Conservation (phyloP, 2,329 filamentous ascomycete genomes). For the Trematosphaeria pertusa region DNA sequence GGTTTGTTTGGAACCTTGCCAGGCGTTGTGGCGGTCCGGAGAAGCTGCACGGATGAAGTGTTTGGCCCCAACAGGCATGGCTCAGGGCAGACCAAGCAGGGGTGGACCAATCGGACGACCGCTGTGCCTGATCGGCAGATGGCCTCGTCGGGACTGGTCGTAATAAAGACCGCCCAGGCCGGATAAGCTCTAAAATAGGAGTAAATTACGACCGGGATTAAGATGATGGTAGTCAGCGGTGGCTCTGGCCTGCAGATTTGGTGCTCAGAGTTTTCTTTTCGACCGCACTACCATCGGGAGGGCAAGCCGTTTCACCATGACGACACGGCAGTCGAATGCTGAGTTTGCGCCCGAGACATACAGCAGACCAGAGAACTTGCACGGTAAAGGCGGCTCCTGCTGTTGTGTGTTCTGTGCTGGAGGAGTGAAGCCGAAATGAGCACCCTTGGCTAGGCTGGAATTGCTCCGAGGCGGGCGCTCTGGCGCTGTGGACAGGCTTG, state of each 20-base stretch:
- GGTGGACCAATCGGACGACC: slow-evolving; percentile 35
- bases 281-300: slow-evolving; percentile 20
- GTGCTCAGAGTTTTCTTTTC: slow-evolving; percentile 21
- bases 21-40: slow-evolving; percentile 43
- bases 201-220: slow-evolving; percentile 37
- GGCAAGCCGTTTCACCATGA: slow-evolving; percentile 10
- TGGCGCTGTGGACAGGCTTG: slow-evolving; percentile 18
- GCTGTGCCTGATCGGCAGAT: slow-evolving; percentile 43
- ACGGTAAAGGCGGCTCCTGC: neutral
- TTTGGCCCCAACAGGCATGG: slow-evolving; percentile 29
- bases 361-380: neutral
- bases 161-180: slow-evolving; percentile 33
- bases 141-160: slow-evolving; percentile 26
- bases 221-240: slow-evolving; percentile 22
- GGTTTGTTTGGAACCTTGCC: slow-evolving; percentile 38
- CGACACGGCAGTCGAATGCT: slow-evolving; percentile 11
- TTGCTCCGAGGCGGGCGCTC: slow-evolving; percentile 28
- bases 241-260: slow-evolving; percentile 11
- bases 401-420: no score
- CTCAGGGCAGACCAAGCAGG: slow-evolving; percentile 27
- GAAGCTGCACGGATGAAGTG: slow-evolving; percentile 32
- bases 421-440: slow-evolving; percentile 30
- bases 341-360: slow-evolving; percentile 6
- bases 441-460: slow-evolving; percentile 34
- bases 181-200: slow-evolving; percentile 35